Base-by-base conservation (phyloP, 164 flowering plant species). In the Malania oleifera region DNA sequence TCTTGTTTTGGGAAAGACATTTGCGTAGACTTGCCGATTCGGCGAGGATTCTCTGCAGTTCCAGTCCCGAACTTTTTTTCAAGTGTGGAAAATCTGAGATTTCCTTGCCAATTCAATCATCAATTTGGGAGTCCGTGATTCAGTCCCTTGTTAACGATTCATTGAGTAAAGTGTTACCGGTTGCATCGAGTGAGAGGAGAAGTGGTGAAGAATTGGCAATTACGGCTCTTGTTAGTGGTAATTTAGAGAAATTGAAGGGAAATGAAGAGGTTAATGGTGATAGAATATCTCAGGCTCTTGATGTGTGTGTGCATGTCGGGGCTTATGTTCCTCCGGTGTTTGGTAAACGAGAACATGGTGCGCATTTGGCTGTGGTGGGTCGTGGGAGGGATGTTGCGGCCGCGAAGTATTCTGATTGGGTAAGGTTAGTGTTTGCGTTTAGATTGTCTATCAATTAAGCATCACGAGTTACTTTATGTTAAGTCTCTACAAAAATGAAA, bases 331-430 rank as follows among this genome's bases (percentile, higher is more conserved):
- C 92, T 41, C 65, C 65, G 10, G 74, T 46, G 29, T 86, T 83
- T 73, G 89, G 88, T n/a, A 53, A 48, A 57, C 34, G 14, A 43
- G 81, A 60, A 44, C 74, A 67, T 66, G 82, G 82, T 9, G 95
- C 87, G 0, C 72, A 56, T 47, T 72, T 93, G 75, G 98, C 97
- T 27, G 52, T 86, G 64, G 91, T 86, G 19, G 95, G 96, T 2
- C 67, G 48, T 11, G 89, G 90, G 20, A 78, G 98, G 75, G 87
- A 82, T 28, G 63, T 68, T 27, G 86, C 96, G 0, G 67, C 62
- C 43, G 95, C 96, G 0, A 92, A 92, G 78, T 82, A 81, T 61
- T 82, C 96, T 0, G 81, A 86, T 63, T 92, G 98, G 96, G 96
- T 80, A 43, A 85, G 96, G 96, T 92, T 38, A 58, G 85, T 53